Conservation (phyloP, 345 rosid species). For the Isatis tinctoria region DNA sequence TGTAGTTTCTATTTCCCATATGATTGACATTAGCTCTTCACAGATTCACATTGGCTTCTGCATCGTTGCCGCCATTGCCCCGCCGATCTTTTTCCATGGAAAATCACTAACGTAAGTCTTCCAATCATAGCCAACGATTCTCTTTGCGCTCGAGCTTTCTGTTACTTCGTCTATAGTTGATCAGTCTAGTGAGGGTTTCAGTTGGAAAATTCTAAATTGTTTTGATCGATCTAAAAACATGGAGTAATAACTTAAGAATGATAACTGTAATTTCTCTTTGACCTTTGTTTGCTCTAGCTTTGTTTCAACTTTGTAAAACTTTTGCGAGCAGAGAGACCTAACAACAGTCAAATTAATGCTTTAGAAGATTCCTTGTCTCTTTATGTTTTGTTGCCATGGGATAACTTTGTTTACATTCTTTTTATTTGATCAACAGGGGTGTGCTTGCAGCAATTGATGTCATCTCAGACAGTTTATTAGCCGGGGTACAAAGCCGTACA, state of each 20-base stretch:
- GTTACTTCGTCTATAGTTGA: background rate
- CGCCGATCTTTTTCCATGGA: slow-evolving; percentile 94
- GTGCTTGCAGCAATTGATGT: slow-evolving; percentile 95
- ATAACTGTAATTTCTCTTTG: background rate
- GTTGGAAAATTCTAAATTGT: background rate
- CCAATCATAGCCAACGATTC: background rate
- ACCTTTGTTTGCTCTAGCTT: background rate
- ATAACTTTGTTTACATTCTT: background rate
- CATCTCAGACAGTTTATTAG: slow-evolving; percentile 55
- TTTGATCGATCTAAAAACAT: background rate
- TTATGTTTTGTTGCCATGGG: background rate
- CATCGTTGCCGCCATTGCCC: slow-evolving; percentile 97
- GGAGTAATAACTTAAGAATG: background rate
- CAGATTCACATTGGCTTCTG: slow-evolving; percentile 95
- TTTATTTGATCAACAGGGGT: slow-evolving; percentile 50
- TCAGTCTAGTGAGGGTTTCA: background rate
- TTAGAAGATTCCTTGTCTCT: background rate
- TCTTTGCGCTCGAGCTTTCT: background rate
- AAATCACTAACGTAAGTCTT: slow-evolving; percentile 90
- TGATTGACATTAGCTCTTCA: slow-evolving; percentile 15
- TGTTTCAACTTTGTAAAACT: background rate
- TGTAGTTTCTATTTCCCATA: background rate
- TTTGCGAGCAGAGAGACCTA: background rate
- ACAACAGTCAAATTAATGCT: background rate
- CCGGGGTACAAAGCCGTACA: slow-evolving; percentile 68